Evolutionary conservation across 371 early-diverging fungal genomes (phyloP).

Genomic region (Apophysomyces elegans): DNA sequence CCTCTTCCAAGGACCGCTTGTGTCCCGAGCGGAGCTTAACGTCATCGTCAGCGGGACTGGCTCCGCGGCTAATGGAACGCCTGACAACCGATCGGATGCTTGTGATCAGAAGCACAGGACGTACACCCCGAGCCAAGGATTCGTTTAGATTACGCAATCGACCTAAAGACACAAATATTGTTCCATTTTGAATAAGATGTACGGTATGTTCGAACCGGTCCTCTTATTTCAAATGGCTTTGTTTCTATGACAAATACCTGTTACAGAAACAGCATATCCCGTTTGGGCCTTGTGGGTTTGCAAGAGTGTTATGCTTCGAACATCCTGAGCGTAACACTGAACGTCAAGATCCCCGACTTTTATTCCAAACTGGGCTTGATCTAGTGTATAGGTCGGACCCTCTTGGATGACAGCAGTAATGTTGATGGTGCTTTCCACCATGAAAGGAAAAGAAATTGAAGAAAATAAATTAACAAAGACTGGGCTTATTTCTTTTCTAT

Average conservation of each 20-base stretch:
- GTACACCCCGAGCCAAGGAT: slow-evolving; percentile 1
- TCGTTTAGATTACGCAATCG: background rate
- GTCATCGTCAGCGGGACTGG: too few relatives aligned
- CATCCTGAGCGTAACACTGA: background rate
- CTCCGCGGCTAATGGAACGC: background rate
- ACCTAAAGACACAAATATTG: background rate
- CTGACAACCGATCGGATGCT: background rate
- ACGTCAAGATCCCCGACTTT: background rate
- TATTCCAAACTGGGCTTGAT: slow-evolving; percentile 5
- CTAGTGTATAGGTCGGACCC: background rate
- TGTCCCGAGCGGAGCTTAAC: background rate
- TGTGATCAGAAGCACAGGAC: background rate
- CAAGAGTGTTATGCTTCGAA: background rate
- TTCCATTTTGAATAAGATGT: background rate
- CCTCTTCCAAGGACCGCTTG: background rate
- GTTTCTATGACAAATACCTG: background rate
- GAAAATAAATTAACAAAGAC: background rate
- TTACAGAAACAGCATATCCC: background rate
- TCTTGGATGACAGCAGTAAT: background rate
- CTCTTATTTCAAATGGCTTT: too few relatives aligned
- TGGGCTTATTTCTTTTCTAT: background rate
- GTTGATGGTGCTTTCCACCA: background rate
- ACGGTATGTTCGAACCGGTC: background rate
- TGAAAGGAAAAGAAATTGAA: background rate
- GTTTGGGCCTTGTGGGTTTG: background rate